These are phyloP conservation scores for Laguncularia racemosa DNA, from an alignment of 345 rosid genomes.

Conservation along the genomic window DNA sequence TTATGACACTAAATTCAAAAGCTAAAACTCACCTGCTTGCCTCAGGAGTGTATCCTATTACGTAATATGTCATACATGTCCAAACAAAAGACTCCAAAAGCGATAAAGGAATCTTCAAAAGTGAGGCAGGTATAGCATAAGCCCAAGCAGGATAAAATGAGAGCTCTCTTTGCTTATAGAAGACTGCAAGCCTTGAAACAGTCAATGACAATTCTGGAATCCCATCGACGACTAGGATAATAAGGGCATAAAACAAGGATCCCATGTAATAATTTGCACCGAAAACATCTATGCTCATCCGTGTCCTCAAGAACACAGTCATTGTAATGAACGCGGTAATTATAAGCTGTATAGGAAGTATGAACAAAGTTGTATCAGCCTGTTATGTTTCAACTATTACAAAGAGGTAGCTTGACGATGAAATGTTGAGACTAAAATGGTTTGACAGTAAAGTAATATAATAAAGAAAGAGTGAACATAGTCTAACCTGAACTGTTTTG, in stretches of 20 bases:
- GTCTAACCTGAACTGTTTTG: constrained; percentile 43
- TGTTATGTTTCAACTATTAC: too few relatives aligned
- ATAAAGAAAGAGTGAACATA: background rate
- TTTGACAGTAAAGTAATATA: too few relatives aligned
- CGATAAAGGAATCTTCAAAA: constrained; percentile 47
- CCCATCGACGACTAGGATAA: constrained; percentile 39
- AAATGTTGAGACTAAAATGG: background rate
- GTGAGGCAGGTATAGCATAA: constrained; percentile 45
- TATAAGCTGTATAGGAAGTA: constrained; percentile 29
- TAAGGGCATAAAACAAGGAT: constrained; percentile 35
- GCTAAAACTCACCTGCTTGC: constrained; percentile 37
- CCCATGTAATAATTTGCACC: constrained; percentile 51
- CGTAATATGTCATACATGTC: constrained; percentile 69
- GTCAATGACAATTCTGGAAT: constrained; percentile 45
- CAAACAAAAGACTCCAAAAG: constrained; percentile 44
- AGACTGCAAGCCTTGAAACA: constrained; percentile 38
- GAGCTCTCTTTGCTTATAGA: constrained; percentile 53
- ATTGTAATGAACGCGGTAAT: constrained; percentile 41
- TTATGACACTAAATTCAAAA: background rate
- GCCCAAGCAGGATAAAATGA: constrained; percentile 69
- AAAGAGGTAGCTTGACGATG: background rate
- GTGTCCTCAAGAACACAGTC: constrained; percentile 42
- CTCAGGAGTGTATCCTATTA: constrained; percentile 72
- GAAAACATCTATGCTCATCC: constrained; percentile 33
- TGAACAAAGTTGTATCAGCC: too few relatives aligned